These are phyloP conservation scores for Cardamine resedifolia DNA, from an alignment of 345 rosid genomes.

Conservation along the genomic window DNA sequence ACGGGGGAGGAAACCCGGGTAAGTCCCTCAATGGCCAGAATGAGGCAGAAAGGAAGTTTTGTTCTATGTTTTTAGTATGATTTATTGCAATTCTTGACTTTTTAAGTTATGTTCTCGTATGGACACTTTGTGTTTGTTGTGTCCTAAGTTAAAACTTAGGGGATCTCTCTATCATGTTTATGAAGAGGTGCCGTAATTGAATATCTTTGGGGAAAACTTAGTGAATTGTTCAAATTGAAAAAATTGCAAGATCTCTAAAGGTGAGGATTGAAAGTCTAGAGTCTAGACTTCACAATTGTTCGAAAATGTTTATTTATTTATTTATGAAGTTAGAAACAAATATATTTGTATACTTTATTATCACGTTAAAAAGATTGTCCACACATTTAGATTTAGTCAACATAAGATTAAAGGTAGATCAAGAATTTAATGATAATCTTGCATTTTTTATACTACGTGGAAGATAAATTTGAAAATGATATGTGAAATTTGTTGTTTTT, in stretches of 20 bases:
- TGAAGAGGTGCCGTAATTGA: neutral
- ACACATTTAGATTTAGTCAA: too few relatives aligned
- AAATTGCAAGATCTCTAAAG: too few relatives aligned
- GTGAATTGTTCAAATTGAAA: neutral
- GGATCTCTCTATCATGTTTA: neutral
- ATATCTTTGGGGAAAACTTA: neutral
- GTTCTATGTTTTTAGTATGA: slow-evolving; percentile 5
- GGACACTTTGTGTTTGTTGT: neutral
- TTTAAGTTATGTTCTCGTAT: neutral
- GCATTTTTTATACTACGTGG: neutral
- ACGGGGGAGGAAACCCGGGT: slow-evolving; percentile 39
- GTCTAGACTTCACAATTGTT: neutral
- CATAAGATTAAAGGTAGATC: too few relatives aligned
- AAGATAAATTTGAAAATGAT: neutral
- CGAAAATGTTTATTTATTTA: neutral
- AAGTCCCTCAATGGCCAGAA: slow-evolving; percentile 15
- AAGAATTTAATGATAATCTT: too few relatives aligned
- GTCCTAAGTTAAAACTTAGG: slow-evolving; percentile 9
- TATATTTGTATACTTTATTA: too few relatives aligned
- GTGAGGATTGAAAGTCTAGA: too few relatives aligned
- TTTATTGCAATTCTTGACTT: neutral
- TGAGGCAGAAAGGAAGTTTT: slow-evolving; percentile 1
- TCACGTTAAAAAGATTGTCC: too few relatives aligned
- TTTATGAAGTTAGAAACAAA: too few relatives aligned
- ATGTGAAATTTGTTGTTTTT: neutral